Percentiles rank a stretch among this genome's conserved stretches.
Evolutionary conservation across 495 filamentous ascomycete genomes (phyloP).

Genomic region (Penicillium ucsense): DNA sequence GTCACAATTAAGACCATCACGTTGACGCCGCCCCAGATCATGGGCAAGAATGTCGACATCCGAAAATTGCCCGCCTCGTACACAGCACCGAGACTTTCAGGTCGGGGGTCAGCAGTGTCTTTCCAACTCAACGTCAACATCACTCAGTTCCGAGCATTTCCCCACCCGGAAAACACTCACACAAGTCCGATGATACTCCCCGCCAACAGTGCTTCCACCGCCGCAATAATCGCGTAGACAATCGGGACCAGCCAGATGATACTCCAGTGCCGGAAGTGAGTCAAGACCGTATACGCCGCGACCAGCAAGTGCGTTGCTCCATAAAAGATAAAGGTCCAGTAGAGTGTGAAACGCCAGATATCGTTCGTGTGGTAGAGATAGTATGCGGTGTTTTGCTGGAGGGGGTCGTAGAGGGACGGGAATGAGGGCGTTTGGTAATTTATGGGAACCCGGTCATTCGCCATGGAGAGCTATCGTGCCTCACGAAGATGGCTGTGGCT

Average conservation of each 20-base stretch:
- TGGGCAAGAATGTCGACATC: constrained; percentile 97
- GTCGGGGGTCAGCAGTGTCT: constrained; percentile 6
- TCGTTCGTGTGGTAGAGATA: constrained; percentile 72
- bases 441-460: constrained; percentile 45
- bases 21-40: constrained; percentile 88
- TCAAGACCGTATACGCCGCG: constrained; percentile 59
- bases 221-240: constrained; percentile 63
- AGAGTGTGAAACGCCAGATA: constrained; percentile 85
- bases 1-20: constrained; percentile 82
- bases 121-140: not conserved
- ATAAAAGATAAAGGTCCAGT: constrained; percentile 64
- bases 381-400: constrained; percentile 39
- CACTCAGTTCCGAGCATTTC: not conserved
- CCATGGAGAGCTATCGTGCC: constrained; percentile 14
- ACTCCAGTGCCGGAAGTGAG: constrained; percentile 63
- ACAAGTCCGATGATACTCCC: constrained; percentile 83
- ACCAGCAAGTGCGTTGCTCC: constrained; percentile 39
- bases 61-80: constrained; percentile 81
- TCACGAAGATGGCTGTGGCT: no score
- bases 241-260: constrained; percentile 69
- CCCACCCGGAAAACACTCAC: constrained; percentile 43
- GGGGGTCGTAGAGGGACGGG: constrained; percentile 79
- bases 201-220: constrained; percentile 72
- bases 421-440: constrained; percentile 68
- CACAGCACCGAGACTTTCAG: constrained; percentile 66